These are phyloP conservation scores for Pichia deserticola DNA, from an alignment of 805 yeast genomes.

Conservation along the genomic window DNA sequence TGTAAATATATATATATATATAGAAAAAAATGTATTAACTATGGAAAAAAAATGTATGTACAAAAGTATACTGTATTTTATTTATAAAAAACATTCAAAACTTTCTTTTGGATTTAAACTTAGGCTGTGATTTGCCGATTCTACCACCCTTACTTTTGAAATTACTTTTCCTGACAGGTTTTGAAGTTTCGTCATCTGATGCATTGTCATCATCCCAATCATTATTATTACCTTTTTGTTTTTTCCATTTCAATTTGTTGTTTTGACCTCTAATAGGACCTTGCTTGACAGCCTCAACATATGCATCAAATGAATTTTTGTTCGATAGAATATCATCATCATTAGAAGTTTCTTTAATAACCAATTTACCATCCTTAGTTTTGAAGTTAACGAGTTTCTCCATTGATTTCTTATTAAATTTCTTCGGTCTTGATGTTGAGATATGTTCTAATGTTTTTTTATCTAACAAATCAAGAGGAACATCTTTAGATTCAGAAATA, in stretches of 20 bases:
- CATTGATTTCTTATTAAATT: slow-evolving; percentile 36
- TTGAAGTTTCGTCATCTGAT: slow-evolving; percentile 15
- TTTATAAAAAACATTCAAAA: slow-evolving; percentile 27
- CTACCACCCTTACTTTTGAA: slow-evolving; percentile 15
- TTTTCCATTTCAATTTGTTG: slow-evolving; percentile 80
- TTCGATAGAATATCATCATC: slow-evolving; percentile 37
- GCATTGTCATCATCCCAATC: slow-evolving; percentile 39
- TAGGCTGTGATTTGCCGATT: slow-evolving; percentile 32
- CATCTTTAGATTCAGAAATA: slow-evolving; percentile 64
- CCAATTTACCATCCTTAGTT: slow-evolving; percentile 60
- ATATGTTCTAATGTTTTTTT: slow-evolving; percentile 78
- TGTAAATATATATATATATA: too few species aligned
- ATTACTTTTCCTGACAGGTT: slow-evolving; percentile 2
- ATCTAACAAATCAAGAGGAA: slow-evolving; percentile 85
- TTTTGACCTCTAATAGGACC: slow-evolving; percentile 93
- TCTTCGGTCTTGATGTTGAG: slow-evolving; percentile 79
- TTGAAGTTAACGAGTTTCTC: slow-evolving; percentile 36
- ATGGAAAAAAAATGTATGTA: too few species aligned
- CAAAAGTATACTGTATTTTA: background rate
- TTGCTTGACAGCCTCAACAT: slow-evolving; percentile 85
- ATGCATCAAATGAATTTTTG: slow-evolving; percentile 73
- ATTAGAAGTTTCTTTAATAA: slow-evolving; percentile 52
- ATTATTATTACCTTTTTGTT: slow-evolving; percentile 41
- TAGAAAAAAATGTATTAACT: too few species aligned
- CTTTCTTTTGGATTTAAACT: slow-evolving; percentile 55